Percentiles rank a stretch among this genome's conserved stretches.
Conservation (phyloP, 768 basidiomycete species). For the Floccularia luteovirens region DNA sequence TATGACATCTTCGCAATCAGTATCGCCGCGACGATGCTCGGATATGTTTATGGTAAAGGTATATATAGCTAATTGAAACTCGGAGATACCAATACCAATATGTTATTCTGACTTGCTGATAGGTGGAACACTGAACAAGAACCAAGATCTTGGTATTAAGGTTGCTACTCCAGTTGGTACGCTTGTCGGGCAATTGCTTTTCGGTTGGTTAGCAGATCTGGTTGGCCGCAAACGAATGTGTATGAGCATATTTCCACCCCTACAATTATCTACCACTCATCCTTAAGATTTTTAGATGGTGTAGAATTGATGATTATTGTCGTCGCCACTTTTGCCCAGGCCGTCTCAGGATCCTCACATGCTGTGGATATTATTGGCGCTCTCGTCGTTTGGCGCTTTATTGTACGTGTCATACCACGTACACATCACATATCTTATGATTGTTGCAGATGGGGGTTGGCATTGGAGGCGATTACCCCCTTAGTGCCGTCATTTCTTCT, state of each 20-base stretch:
- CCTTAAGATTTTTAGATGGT: slow-evolving; percentile 37
- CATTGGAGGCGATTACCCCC: slow-evolving; percentile 86
- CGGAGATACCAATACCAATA: background rate
- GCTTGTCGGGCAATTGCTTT: slow-evolving; percentile 66
- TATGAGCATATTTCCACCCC: slow-evolving; percentile 22
- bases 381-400: slow-evolving; percentile 79
- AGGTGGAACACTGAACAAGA: slow-evolving; percentile 34
- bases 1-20: slow-evolving; percentile 91
- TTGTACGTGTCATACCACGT: slow-evolving; percentile 24
- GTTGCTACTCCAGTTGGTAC: slow-evolving; percentile 74
- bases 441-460: slow-evolving; percentile 60
- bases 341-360: slow-evolving; percentile 59
- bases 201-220: slow-evolving; percentile 75
- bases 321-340: slow-evolving; percentile 71
- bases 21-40: slow-evolving; percentile 78
- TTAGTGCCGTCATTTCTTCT: slow-evolving; percentile 80
- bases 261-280: slow-evolving; percentile 2
- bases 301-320: slow-evolving; percentile 79
- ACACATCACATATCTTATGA: background rate
- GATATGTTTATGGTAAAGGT: slow-evolving; percentile 63
- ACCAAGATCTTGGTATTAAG: slow-evolving; percentile 74
- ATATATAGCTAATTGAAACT: background rate
- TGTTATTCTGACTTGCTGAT: slow-evolving; percentile 7
- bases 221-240: slow-evolving; percentile 79
- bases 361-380: slow-evolving; percentile 70